Base-by-base conservation (phyloP, 1,139 yeast species). In the Magnusiomyces fungicola region DNA sequence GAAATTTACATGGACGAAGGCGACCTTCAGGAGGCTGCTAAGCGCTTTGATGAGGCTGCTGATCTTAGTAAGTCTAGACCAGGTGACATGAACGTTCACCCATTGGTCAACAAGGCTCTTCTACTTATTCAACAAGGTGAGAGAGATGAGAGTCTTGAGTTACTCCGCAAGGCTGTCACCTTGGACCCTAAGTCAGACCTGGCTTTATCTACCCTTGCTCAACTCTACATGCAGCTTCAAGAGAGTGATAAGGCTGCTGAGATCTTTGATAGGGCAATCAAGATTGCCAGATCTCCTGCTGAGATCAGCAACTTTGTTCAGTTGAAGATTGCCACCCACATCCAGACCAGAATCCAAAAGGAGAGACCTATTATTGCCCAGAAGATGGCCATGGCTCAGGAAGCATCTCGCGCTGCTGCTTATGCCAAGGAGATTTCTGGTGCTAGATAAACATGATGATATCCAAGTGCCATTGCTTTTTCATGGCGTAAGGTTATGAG, bases 281-380 rank as follows among this genome's bases (percentile, higher is more conserved):
- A 76, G 53, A 77, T 89, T 59, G 84, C 96, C 36, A 83, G 97
- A 75, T 78, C 87, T 47, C 74, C 80, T 52, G 87, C 83, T 56
- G 98, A 92, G 72, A 85, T 89, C 72, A 75, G 85, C 53, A 97
- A 89, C 72, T 95, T 96, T 50, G 82, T 89, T 56, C 83, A 95
- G 33, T 86, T 87, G 62, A 94, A 95, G 54, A 97, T 88, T 70
- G 97, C 96, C 55, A 67, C 71, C 42, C 58, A 58, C 43, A 60
- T 68, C 40, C 46, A 46, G 33, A 45, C 56, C 48, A 60, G 70
- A 36, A 59, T 67, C 43, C 52, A 58, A 45, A 53, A 53, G 36
- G 70, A 67, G 56, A 58, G 68, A 37, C 70, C 70, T 25, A 59
- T 56, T 30, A 53, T 67, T 43, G 59, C 65, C 37, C 58, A 58